Percentiles rank a stretch among this genome's conserved stretches.
phyloP scores from a whole-genome alignment of 495 filamentous ascomycete species.

The Lophiostoma macrostomum region DNA sequence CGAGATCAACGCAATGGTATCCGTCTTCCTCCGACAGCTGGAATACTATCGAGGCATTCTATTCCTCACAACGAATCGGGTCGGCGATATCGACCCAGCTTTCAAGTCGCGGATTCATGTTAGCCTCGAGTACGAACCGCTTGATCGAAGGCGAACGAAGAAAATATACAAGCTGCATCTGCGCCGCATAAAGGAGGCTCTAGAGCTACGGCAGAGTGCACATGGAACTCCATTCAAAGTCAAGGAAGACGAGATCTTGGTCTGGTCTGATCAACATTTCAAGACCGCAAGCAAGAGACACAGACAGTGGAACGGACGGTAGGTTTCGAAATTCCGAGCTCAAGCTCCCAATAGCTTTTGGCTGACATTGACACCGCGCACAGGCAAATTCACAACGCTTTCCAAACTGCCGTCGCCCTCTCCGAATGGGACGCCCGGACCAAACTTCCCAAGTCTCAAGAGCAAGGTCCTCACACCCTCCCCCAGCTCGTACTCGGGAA shows the following conservation, averaged over 20 bases:
- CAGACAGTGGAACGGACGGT: not conserved
- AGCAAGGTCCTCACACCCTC: no score
- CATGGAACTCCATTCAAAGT: no score
- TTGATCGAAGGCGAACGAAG: not conserved
- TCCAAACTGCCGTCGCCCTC: conserved; percentile 9
- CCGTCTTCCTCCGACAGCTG: conserved; percentile 43
- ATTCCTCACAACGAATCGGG: conserved; percentile 75
- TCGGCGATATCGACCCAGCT: conserved; percentile 67
- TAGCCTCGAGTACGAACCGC: conserved; percentile 65
- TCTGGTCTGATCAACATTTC: no score
- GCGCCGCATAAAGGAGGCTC: not conserved
- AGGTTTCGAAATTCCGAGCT: no score
- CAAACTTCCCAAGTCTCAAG: no score
- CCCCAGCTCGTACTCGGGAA: no score
- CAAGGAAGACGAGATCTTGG: not conserved
- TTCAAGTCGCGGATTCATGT: conserved; percentile 67
- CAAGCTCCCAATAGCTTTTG: no score
- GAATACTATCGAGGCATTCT: conserved; percentile 76
- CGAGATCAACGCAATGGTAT: conserved; percentile 44
- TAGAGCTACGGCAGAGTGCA: no score
- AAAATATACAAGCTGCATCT: not conserved
- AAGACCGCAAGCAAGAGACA: not conserved
- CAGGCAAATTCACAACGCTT: conserved; percentile 9
- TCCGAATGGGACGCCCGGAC: conserved; percentile 1
- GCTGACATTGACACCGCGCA: no score